These are phyloP conservation scores for Capsicum pubescens DNA, from an alignment of 257 asterid genomes.

Conservation along the genomic window DNA sequence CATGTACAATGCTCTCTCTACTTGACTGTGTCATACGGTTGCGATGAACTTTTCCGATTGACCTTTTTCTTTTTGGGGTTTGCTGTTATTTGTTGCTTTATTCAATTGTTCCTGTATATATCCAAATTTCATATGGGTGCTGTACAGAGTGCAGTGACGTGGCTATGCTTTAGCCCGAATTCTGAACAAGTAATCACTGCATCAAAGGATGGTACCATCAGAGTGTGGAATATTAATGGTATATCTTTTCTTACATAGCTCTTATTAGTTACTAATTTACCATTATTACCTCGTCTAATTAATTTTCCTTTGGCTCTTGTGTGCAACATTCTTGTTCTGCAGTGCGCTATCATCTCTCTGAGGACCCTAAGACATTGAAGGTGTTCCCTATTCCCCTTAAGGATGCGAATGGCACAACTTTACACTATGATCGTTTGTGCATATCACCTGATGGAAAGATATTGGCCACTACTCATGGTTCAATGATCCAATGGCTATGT, in stretches of 20 bases:
- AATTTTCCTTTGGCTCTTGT: not conserved
- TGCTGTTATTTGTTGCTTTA: conserved; percentile 27
- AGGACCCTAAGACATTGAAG: conserved; percentile 95
- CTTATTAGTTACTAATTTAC: conserved; percentile 10
- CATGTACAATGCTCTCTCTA: not conserved
- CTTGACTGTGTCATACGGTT: not conserved
- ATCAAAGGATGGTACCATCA: conserved; percentile 91
- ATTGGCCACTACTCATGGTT: conserved; percentile 86
- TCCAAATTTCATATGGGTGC: conserved; percentile 29
- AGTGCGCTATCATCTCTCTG: conserved; percentile 95
- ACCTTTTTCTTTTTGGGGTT: not conserved
- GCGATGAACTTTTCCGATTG: not conserved
- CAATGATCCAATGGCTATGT: conserved; percentile 90
- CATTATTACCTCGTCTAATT: conserved; percentile 17
- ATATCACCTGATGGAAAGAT: conserved; percentile 92
- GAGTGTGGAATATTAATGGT: conserved; percentile 97
- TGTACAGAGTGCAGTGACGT: conserved; percentile 97
- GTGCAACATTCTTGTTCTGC: conserved; percentile 38
- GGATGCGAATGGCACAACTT: conserved; percentile 71
- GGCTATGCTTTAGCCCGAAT: conserved; percentile 90
- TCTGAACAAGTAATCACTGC: conserved; percentile 93
- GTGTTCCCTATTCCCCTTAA: conserved; percentile 88
- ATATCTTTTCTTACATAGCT: conserved; percentile 30
- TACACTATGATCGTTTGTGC: conserved; percentile 83
- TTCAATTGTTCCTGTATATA: not conserved